Evolutionary conservation across 2,329 filamentous ascomycete species (phyloP), one percentile per base, ranked within the genome.

Genomic region (Helicocarpus griseus): DNA sequence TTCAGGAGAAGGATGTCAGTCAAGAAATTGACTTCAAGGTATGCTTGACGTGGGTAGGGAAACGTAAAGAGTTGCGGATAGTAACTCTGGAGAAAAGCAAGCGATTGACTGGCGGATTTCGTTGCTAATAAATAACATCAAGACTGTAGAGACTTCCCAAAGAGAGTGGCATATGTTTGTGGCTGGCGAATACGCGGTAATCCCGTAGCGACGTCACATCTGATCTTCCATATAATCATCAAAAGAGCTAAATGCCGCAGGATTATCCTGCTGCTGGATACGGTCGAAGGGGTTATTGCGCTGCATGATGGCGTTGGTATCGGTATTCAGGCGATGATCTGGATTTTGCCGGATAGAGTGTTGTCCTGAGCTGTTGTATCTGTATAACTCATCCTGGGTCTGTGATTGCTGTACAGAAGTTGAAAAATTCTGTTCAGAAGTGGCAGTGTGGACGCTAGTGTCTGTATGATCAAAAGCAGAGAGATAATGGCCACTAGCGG

Each of bases 271-370:
- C 22, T 14, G n/a, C n/a, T 41, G 38, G 13, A 40, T 21, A 7
- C 8, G 24, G 13, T n/a, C 24, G 26, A 58, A 58, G 1, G 57
- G 57, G 28, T 58, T 43, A 43, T 54, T 56, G 38, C 54, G 54
- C 21, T 36, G 13, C 54, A 56, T 56, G 40, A 56, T 28, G 33
- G 47, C 45, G 19, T 22, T 38, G 3, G 44, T 54, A 41, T 55
- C 39, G 8, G 40, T 55, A 41, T 58, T 56, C 24, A 56, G 14
- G 5, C 29, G 43, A 45, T 58, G 55, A 13, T 13, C n/a, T 13
- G 36, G 48, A 21, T 57, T 52, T 8, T 50, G 44, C n/a, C 47
- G 50, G 28, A 56, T 49, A 2, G 57, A 57, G 21, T 33, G 50
- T 33, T 11, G 24, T 2, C 43, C 39, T 6, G 33, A 29, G 24